phyloP scores from a whole-genome alignment of 805 yeast genomes.

The Lipomyces orientalis region DNA sequence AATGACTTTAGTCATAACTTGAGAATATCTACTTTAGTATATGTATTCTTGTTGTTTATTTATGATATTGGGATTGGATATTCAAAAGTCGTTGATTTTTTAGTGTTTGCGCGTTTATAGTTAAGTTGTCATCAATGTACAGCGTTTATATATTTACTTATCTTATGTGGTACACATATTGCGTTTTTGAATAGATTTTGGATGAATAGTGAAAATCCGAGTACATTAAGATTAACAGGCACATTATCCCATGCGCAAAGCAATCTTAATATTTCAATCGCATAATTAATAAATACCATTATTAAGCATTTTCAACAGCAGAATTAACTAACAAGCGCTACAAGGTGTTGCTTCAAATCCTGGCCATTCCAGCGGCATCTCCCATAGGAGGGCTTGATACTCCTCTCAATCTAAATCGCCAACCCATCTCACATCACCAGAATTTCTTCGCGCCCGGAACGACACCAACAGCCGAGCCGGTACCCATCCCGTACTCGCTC shows the following conservation, averaged over 20 bases:
- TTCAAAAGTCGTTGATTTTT: conserved; percentile 18
- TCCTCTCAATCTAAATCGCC: no score
- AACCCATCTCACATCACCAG: no score
- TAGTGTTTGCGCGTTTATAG: background rate
- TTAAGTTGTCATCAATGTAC: background rate
- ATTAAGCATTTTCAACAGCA: background rate
- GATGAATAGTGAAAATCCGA: background rate
- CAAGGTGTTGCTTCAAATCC: no score
- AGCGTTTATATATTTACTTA: background rate
- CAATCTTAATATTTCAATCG: background rate
- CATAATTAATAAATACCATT: background rate
- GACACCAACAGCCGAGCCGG: background rate
- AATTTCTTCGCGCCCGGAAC: background rate
- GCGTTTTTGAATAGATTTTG: background rate
- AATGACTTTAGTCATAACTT: background rate
- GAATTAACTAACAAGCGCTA: no score
- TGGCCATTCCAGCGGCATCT: no score
- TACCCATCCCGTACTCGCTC: background rate
- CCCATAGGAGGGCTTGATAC: no score
- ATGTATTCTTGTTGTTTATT: background rate
- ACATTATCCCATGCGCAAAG: background rate
- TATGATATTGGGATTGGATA: conserved; percentile 16
- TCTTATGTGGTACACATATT: background rate
- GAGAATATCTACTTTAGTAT: background rate
- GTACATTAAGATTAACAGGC: background rate